A percentile compares a stretch with the other conserved stretches of the same genome.
phyloP scores from a whole-genome alignment of 2,329 filamentous ascomycete species.

The Volutella citrinella region DNA sequence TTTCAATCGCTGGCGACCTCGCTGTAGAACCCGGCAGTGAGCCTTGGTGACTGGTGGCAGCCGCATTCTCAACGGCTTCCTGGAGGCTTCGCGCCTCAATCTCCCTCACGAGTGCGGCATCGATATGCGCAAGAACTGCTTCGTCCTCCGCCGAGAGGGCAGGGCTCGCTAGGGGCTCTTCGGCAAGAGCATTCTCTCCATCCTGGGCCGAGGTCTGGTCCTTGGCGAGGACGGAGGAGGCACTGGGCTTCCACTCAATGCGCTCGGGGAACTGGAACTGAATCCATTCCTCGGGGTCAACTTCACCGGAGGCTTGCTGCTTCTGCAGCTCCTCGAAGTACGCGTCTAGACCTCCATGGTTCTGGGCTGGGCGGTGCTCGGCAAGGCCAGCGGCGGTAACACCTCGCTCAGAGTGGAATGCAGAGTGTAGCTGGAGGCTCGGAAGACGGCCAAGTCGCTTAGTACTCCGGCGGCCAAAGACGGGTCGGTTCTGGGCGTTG shows the following conservation, averaged over 20 bases:
- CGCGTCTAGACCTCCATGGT: constrained; percentile 72
- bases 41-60: constrained; percentile 33
- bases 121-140: constrained; percentile 73
- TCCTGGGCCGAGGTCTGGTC: constrained; percentile 46
- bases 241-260: constrained; percentile 80
- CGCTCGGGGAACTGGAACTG: constrained; percentile 86
- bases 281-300: constrained; percentile 84
- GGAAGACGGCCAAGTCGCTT: constrained; percentile 53
- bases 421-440: constrained; percentile 67
- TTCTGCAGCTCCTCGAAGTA: constrained; percentile 91
- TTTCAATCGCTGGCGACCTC: constrained; percentile 39
- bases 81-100: constrained; percentile 54
- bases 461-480: constrained; percentile 57
- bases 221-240: constrained; percentile 55
- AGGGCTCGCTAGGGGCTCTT: constrained; percentile 35
- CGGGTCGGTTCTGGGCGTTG: constrained; percentile 68
- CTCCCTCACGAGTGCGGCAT: constrained; percentile 80
- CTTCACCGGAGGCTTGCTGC: constrained; percentile 59
- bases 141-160: constrained; percentile 46
- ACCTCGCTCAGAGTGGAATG: constrained; percentile 63
- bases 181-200: constrained; percentile 31
- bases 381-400: constrained; percentile 44
- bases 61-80: constrained; percentile 43
- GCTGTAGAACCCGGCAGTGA: constrained; percentile 39
- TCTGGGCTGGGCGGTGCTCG: constrained; percentile 54